A percentile compares a stretch with the other conserved stretches of the same genome.
Evolutionary conservation across 2,329 filamentous ascomycete genomes (phyloP).

Genomic region (Alternaria consortialis): DNA sequence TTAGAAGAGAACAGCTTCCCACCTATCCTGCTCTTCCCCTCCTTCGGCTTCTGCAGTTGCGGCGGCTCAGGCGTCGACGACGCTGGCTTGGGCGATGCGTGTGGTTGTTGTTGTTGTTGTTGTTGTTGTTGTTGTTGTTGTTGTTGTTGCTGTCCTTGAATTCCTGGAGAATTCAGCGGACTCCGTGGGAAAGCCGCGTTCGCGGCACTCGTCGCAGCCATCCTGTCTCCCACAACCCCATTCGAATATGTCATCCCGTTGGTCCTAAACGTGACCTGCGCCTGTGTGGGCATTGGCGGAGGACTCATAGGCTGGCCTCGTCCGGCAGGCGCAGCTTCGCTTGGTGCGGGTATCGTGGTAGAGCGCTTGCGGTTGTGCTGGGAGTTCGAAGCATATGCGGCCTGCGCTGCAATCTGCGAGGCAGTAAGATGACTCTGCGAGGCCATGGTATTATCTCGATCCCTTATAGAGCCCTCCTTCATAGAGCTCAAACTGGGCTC

Average conservation of each 20-base stretch:
- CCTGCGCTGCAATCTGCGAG: constrained; percentile 83
- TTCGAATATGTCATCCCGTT: constrained; percentile 65
- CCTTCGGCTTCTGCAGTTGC: constrained; percentile 71
- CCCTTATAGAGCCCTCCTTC: constrained; percentile 58
- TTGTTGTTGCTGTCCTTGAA: constrained; percentile 31
- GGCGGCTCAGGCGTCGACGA: constrained; percentile 35
- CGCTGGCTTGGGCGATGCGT: constrained; percentile 45
- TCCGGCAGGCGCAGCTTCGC: constrained; percentile 37
- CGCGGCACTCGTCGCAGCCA: constrained; percentile 74
- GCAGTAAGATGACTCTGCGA: constrained; percentile 59
- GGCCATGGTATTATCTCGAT: constrained; percentile 54
- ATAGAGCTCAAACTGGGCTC: constrained; percentile 75
- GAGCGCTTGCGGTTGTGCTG: constrained; percentile 71
- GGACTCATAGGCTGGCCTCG: constrained; percentile 60
- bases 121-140: background rate
- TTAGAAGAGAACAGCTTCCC: constrained; percentile 76
- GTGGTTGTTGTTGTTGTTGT: constrained; percentile 35
- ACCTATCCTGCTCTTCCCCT: constrained; percentile 73
- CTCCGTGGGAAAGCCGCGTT: constrained; percentile 78
- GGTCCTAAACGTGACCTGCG: constrained; percentile 51
- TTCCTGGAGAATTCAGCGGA: constrained; percentile 56
- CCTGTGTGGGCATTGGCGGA: constrained; percentile 60
- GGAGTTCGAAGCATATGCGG: constrained; percentile 73
- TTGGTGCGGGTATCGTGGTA: constrained; percentile 72
- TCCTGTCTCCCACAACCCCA: constrained; percentile 67